These are phyloP conservation scores for Mycena amicta DNA, from an alignment of 768 basidiomycete species.

Conservation along the genomic window DNA sequence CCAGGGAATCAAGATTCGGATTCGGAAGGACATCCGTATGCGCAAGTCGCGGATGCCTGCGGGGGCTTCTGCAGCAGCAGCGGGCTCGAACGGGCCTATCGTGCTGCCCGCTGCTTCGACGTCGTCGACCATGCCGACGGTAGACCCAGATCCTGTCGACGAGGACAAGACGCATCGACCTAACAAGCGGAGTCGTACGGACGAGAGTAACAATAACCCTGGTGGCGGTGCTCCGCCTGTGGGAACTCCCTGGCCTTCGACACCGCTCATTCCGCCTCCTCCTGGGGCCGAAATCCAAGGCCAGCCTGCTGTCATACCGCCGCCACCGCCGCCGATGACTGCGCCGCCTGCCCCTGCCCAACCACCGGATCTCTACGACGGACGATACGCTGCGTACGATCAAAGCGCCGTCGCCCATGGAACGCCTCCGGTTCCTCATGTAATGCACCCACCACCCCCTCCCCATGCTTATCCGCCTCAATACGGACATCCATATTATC, in stretches of 20 bases:
- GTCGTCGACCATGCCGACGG: constrained; percentile 16
- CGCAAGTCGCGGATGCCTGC: constrained; percentile 65
- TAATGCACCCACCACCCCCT: not conserved
- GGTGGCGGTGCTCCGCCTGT: constrained; percentile 26
- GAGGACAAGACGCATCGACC: constrained; percentile 27
- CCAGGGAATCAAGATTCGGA: constrained; percentile 94
- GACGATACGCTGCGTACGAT: not conserved
- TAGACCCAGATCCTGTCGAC: constrained; percentile 14
- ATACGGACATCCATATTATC: constrained; percentile 4
- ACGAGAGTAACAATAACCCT: constrained; percentile 32
- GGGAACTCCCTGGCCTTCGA: constrained; percentile 19
- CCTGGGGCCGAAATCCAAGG: constrained; percentile 24
- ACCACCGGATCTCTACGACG: not conserved
- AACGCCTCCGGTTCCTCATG: not conserved
- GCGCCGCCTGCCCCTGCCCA: not conserved
- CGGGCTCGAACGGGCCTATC: constrained; percentile 2
- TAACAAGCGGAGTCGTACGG: constrained; percentile 39
- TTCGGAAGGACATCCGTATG: constrained; percentile 87
- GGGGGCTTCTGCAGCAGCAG: constrained; percentile 6
- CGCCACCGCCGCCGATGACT: not conserved
- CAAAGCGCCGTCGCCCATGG: not conserved
- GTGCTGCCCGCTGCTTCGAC: constrained; percentile 4
- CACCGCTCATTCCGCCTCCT: constrained; percentile 23
- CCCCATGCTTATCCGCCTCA: not conserved
- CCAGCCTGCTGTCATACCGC: not conserved